phyloP scores from a whole-genome alignment of 352 stramenopile species.

The Poterioochromonas sp. region DNA sequence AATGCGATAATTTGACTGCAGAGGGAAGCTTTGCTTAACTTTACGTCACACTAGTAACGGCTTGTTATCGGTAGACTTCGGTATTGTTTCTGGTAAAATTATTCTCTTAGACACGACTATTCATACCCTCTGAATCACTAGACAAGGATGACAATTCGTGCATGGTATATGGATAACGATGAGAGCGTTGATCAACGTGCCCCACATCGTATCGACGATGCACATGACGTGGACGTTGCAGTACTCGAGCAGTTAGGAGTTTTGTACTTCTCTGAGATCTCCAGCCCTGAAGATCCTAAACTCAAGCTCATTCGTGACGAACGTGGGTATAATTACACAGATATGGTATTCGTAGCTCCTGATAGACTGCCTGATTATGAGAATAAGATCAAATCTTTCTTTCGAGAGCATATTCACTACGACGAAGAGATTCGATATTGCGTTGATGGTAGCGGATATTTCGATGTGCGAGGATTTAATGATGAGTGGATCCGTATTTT shows the following conservation, averaged over 20 bases:
- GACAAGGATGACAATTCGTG: constrained; percentile 38
- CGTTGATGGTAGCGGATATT: constrained; percentile 49
- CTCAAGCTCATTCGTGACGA: constrained; percentile 44
- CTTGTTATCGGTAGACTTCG: too few relatives aligned
- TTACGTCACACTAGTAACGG: too few relatives aligned
- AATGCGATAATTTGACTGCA: too few relatives aligned
- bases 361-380: constrained; percentile 52
- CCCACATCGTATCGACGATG: constrained; percentile 42
- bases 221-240: constrained; percentile 40
- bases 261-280: constrained; percentile 42
- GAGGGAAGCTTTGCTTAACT: too few relatives aligned
- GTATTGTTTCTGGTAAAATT: too few relatives aligned
- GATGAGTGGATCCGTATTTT: constrained; percentile 51
- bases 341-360: constrained; percentile 47
- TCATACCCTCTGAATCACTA: too few relatives aligned
- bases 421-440: constrained; percentile 55
- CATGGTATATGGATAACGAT: constrained; percentile 53
- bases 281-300: constrained; percentile 41
- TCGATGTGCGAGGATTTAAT: constrained; percentile 45
- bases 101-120: too few relatives aligned
- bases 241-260: constrained; percentile 42
- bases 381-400: constrained; percentile 54
- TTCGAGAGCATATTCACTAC: constrained; percentile 52
- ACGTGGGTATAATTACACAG: constrained; percentile 49
- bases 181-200: constrained; percentile 44